Evolutionary conservation across 1,139 yeast genomes (phyloP).

Genomic region (Debaryomyces udenii): DNA sequence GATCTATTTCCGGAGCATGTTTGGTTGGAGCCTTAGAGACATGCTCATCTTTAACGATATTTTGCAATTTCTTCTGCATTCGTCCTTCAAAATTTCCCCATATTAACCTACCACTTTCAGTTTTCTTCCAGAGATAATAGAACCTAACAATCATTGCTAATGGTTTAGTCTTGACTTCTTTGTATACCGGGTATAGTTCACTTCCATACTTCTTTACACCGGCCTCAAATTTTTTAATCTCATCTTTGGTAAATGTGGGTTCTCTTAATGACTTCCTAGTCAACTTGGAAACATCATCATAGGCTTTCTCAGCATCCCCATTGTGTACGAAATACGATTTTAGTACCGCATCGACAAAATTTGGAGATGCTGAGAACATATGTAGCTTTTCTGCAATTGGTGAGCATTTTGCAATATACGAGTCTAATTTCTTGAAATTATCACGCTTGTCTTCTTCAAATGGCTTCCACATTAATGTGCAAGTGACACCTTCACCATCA

Average conservation of each 20-base stretch:
- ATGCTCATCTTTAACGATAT: constrained; percentile 35
- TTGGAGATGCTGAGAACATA: constrained; percentile 60
- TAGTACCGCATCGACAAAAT: constrained; percentile 75
- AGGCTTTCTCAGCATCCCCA: constrained; percentile 55
- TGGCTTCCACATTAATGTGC: constrained; percentile 68
- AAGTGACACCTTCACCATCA: constrained; percentile 55
- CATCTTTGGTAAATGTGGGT: constrained; percentile 71
- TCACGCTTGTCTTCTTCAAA: constrained; percentile 37
- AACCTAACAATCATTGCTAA: constrained; percentile 79
- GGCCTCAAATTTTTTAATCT: constrained; percentile 68
- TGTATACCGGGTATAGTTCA: constrained; percentile 74
- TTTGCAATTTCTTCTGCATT: constrained; percentile 53
- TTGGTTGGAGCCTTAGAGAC: constrained; percentile 19
- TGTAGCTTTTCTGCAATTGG: constrained; percentile 57
- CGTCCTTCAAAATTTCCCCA: constrained; percentile 88
- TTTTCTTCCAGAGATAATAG: constrained; percentile 91
- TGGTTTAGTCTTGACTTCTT: constrained; percentile 69
- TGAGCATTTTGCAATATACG: constrained; percentile 56
- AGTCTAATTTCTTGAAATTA: constrained; percentile 45
- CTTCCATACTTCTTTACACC: constrained; percentile 78
- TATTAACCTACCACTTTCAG: constrained; percentile 68
- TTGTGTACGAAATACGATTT: constrained; percentile 53
- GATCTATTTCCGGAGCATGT: constrained; percentile 31
- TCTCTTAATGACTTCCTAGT: constrained; percentile 67
- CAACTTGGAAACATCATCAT: constrained; percentile 38